Percentiles rank a stretch among this genome's conserved stretches.
Evolutionary conservation across 768 basidiomycete species (phyloP).

Genomic region (Zangia roseola): DNA sequence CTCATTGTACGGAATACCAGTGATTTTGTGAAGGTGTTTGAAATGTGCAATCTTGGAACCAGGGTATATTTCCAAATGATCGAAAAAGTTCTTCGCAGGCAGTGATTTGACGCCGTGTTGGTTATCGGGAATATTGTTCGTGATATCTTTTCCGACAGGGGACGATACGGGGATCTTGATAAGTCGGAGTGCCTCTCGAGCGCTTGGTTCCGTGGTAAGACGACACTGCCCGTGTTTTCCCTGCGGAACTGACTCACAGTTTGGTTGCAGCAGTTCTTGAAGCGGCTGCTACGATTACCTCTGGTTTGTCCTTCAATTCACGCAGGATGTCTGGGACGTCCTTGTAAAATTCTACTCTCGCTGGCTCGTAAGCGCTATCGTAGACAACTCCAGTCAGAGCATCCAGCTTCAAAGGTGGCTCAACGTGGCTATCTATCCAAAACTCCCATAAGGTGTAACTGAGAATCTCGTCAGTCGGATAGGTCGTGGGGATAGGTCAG

Average conservation of each 20-base stretch:
- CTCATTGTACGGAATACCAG: constrained; percentile 73
- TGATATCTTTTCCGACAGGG: constrained; percentile 27
- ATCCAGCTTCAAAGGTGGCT: constrained; percentile 53
- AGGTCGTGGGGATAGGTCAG: neutral
- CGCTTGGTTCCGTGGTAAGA: constrained; percentile 42
- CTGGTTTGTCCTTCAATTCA: constrained; percentile 43
- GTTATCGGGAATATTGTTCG: neutral
- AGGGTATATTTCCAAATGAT: constrained; percentile 74
- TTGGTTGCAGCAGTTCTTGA: constrained; percentile 69
- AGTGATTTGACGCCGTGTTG: constrained; percentile 26
- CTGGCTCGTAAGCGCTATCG: constrained; percentile 21
- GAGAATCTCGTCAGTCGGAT: constrained; percentile 3
- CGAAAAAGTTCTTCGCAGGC: constrained; percentile 61
- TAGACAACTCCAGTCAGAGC: constrained; percentile 22
- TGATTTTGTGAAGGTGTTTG: constrained; percentile 65
- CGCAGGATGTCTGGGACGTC: constrained; percentile 77
- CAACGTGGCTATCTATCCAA: constrained; percentile 82
- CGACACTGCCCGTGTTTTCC: neutral
- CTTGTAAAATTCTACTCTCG: constrained; percentile 63
- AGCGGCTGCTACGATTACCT: constrained; percentile 63
- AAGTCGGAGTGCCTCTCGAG: constrained; percentile 68
- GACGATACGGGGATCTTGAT: constrained; percentile 50
- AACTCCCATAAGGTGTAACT: constrained; percentile 87
- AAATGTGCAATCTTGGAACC: constrained; percentile 85
- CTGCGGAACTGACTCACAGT: constrained; percentile 47